These are phyloP conservation scores for Tanacetum coccineum DNA, from an alignment of 129 eudicot genomes.

Conservation along the genomic window DNA sequence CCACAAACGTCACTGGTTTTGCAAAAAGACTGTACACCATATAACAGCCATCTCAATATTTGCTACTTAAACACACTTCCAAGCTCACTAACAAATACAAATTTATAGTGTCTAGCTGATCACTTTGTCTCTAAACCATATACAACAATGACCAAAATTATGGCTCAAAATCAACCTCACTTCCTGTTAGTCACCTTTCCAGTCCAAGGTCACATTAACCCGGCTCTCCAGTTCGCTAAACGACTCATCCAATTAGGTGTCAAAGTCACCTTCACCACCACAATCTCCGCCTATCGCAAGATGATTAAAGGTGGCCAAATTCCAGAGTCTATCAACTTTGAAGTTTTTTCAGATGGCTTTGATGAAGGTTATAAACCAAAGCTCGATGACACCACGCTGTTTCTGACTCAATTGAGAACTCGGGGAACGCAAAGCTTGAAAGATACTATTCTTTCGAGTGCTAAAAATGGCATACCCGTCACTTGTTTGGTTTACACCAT, in stretches of 20 bases:
- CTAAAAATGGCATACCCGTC: conserved; percentile 24
- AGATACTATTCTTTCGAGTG: conserved; percentile 19
- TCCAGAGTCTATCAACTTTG: conserved; percentile 24
- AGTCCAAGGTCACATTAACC: conserved; percentile 53
- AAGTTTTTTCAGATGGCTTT: conserved; percentile 44
- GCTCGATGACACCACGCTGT: conserved; percentile 2
- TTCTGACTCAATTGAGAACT: conserved; percentile 14
- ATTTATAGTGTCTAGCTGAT: no score
- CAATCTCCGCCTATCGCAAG: conserved; percentile 26
- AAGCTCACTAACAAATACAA: background rate
- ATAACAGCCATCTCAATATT: no score
- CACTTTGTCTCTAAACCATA: background rate
- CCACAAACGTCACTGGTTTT: no score
- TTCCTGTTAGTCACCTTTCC: conserved; percentile 46
- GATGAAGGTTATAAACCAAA: conserved; percentile 32
- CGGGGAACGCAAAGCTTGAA: conserved; percentile 28
- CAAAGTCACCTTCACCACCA: conserved; percentile 48
- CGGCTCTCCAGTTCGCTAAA: conserved; percentile 43
- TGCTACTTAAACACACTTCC: background rate
- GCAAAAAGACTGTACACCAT: no score
- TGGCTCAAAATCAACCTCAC: conserved; percentile 27
- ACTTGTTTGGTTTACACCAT: conserved; percentile 42
- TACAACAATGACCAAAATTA: conserved; percentile 4
- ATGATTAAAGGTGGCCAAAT: conserved; percentile 28
- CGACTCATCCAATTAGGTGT: conserved; percentile 35